Conservation (phyloP, 495 filamentous ascomycete genomes). For the Apodospora peruviana region DNA sequence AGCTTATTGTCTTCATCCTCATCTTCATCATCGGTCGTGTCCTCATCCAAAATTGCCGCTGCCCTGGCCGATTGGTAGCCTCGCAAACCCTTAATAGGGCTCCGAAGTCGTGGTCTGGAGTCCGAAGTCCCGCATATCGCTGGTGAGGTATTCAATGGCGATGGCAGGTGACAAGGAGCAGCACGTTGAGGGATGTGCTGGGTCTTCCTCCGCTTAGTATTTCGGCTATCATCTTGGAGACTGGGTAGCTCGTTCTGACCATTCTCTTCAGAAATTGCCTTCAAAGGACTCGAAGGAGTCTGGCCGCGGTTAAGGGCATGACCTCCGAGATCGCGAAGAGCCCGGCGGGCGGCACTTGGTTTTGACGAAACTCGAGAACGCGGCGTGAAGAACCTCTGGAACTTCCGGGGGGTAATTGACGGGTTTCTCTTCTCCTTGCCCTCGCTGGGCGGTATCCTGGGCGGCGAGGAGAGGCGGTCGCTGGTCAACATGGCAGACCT, state of each 20-base stretch:
- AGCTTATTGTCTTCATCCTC: conserved; percentile 13
- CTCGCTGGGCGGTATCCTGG: conserved; percentile 19
- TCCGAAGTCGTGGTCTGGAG: conserved; percentile 21
- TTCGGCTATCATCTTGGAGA: conserved; percentile 12
- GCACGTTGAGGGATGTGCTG: conserved; percentile 20
- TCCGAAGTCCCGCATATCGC: conserved; percentile 20
- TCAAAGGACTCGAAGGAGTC: conserved; percentile 41
- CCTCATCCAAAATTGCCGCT: conserved; percentile 19
- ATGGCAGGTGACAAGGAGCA: conserved; percentile 17
- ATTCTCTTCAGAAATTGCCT: conserved; percentile 30
- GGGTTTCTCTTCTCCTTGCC: conserved; percentile 44
- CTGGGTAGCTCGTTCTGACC: conserved; percentile 19
- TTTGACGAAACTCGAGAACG: conserved; percentile 37
- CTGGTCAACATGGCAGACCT: conserved; percentile 18
- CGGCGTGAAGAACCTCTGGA: conserved; percentile 81
- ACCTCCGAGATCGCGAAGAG: conserved; percentile 65
- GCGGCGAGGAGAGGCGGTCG: conserved; percentile 33
- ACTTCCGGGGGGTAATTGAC: conserved; percentile 66
- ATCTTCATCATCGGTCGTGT: conserved; percentile 24
- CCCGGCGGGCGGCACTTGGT: conserved; percentile 53
- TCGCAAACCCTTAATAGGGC: conserved; percentile 31
- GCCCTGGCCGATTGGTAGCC: conserved; percentile 23
- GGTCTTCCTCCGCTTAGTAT: conserved; percentile 37
- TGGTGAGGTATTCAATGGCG: conserved; percentile 21
- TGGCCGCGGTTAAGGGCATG: conserved; percentile 55